Evolutionary conservation across 257 asterid species (phyloP), one percentile per base, ranked within the genome.

Genomic region (Jaltomata sinuosa): DNA sequence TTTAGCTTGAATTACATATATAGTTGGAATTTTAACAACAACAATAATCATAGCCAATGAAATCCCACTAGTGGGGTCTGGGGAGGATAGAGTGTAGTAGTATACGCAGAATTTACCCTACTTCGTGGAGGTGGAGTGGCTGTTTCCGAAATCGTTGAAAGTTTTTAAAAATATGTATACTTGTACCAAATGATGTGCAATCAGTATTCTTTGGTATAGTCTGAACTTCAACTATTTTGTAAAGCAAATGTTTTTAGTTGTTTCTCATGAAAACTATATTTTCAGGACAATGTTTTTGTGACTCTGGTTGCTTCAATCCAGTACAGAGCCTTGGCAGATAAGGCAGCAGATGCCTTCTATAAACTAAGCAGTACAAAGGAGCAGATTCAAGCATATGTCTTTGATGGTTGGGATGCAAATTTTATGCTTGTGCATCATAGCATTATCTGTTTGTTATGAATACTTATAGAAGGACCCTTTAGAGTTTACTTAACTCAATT

Each of bases 221-320:
- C 12, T 45, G 54, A 54, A 76, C 22, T 2, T 11, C 31, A 36
- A 1, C 32, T 72, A 22, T 12, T 42, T 25, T 64, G 36, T 50
- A 6, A 72, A 31, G 74, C 8, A 12, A 45, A 68, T 18, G 77
- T 2, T 34, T 31, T 34, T 11, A 40, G 14, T 22, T 52, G 52
- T 15, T 38, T 83, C 40, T 85, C 6, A 62, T 74, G 11, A 38
- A 36, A 45, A 34, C 21, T 31, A n/a, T 32, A 12, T 61, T 82
- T 22, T 25, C 90, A 87, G 90, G 88, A 87, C 31, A 87, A 85
- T 42, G 90, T 85, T n/a, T 87, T 87, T 25, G 85, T 87, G 52
- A 83, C 38, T 16, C 65, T 85, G 47, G 85, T 87, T 69, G 90
- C 90, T 9, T 83, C 90, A 18, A 32, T 87, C 77, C 90, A 87